phyloP scores from a whole-genome alignment of 2,329 filamentous ascomycete species.

The Botryotinia calthae region DNA sequence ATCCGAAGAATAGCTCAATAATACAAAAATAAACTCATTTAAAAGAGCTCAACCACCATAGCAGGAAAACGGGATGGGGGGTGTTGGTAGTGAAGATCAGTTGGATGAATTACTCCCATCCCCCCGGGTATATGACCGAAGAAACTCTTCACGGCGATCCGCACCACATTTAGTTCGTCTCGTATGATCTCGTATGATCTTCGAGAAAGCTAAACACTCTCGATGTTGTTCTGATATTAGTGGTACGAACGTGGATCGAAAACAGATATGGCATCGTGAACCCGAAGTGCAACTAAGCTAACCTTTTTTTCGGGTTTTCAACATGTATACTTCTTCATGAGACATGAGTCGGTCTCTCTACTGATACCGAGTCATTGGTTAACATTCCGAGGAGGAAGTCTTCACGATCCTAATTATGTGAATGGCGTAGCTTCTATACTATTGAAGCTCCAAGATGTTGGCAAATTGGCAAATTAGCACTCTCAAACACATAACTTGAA shows the following conservation, averaged over 20 bases:
- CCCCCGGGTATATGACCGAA: neutral
- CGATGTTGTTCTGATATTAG: neutral
- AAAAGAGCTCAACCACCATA: neutral
- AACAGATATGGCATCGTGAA: neutral
- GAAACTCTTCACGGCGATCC: neutral
- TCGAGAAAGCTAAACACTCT: neutral
- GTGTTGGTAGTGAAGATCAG: neutral
- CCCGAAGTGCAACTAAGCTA: neutral
- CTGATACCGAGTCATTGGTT: neutral
- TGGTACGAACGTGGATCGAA: neutral
- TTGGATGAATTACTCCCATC: neutral
- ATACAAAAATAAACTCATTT: neutral
- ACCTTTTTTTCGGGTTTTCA: neutral
- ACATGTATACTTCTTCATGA: neutral
- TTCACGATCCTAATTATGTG: neutral
- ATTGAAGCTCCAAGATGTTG: neutral
- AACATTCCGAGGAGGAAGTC: too few relatives aligned
- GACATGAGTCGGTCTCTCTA: neutral
- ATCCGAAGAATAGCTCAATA: neutral
- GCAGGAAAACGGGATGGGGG: neutral
- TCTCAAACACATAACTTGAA: neutral
- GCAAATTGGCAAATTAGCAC: neutral
- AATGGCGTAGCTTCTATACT: neutral
- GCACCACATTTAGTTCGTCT: neutral
- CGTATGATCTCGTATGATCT: neutral